Percentiles rank a stretch among this genome's conserved stretches.
These are phyloP conservation scores for Yamadazyma olivae DNA, from an alignment of 805 yeast species.

Conservation along the genomic window DNA sequence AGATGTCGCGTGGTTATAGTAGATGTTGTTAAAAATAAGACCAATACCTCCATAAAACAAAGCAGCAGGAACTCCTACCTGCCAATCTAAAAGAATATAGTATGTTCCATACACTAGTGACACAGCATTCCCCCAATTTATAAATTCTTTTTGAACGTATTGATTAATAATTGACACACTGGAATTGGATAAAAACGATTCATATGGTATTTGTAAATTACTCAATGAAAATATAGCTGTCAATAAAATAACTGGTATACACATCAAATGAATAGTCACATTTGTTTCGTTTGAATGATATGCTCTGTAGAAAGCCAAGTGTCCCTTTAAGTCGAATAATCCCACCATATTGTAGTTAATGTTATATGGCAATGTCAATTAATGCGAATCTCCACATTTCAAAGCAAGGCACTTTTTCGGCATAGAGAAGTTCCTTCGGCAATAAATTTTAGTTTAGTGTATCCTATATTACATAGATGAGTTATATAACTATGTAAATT, in stretches of 20 bases:
- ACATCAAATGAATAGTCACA: constrained; percentile 71
- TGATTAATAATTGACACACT: constrained; percentile 21
- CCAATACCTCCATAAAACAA: constrained; percentile 21
- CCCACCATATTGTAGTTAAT: constrained; percentile 28
- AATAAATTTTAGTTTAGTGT: too few species aligned
- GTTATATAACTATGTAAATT: constrained; percentile 5
- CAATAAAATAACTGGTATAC: constrained; percentile 74
- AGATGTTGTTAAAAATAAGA: constrained; percentile 18
- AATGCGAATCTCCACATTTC: constrained; percentile 2
- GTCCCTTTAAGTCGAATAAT: constrained; percentile 32
- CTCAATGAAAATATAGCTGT: constrained; percentile 45
- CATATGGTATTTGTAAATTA: constrained; percentile 11
- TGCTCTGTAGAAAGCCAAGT: constrained; percentile 42
- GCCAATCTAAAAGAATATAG: constrained; percentile 57
- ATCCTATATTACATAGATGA: too few species aligned
- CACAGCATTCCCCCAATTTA: constrained; percentile 46
- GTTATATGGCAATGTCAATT: too few species aligned
- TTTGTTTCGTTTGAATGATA: constrained; percentile 57
- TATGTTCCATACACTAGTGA: constrained; percentile 51
- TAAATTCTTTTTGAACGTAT: constrained; percentile 10
- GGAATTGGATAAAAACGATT: constrained; percentile 1
- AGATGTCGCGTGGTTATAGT: constrained; percentile 12
- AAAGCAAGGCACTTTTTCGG: background rate
- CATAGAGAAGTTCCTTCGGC: too few species aligned
- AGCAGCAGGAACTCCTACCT: constrained; percentile 31